These are phyloP conservation scores for Clathrospora elynae DNA, from an alignment of 2,329 filamentous ascomycete genomes.

Conservation along the genomic window DNA sequence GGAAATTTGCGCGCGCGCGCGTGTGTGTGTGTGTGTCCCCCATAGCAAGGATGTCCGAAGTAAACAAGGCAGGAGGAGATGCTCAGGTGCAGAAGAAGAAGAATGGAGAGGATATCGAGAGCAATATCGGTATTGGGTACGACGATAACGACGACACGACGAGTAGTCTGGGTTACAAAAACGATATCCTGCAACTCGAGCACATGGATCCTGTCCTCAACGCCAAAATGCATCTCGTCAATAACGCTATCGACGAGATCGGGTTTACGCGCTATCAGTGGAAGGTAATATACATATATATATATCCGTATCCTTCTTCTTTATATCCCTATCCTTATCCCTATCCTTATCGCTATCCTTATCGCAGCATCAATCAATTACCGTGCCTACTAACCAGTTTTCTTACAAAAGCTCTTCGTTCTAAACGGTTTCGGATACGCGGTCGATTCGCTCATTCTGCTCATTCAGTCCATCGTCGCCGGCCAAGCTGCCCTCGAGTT, in stretches of 20 bases:
- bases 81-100: constrained; percentile 10
- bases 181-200: constrained; percentile 63
- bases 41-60: constrained; percentile 5
- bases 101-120: constrained; percentile 18
- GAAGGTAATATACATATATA: constrained; percentile 44
- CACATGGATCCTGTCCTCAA: constrained; percentile 66
- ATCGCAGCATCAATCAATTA: no score
- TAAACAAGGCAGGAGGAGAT: constrained; percentile 1
- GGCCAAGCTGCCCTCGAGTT: constrained; percentile 65
- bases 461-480: constrained; percentile 68
- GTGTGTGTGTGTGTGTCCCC: neutral
- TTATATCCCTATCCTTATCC: no score
- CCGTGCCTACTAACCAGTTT: no score
- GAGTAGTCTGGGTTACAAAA: constrained; percentile 36
- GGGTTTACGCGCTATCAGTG: constrained; percentile 61
- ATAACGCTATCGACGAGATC: constrained; percentile 53
- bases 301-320: neutral
- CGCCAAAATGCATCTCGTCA: constrained; percentile 71
- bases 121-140: constrained; percentile 6
- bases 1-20: neutral
- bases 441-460: constrained; percentile 61
- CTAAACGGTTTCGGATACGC: constrained; percentile 67
- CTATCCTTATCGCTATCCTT: no score
- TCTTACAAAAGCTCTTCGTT: constrained; percentile 60
- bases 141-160: constrained; percentile 11